Conservation (phyloP, 495 filamentous ascomycete genomes). For the Annulohypoxylon nitens region DNA sequence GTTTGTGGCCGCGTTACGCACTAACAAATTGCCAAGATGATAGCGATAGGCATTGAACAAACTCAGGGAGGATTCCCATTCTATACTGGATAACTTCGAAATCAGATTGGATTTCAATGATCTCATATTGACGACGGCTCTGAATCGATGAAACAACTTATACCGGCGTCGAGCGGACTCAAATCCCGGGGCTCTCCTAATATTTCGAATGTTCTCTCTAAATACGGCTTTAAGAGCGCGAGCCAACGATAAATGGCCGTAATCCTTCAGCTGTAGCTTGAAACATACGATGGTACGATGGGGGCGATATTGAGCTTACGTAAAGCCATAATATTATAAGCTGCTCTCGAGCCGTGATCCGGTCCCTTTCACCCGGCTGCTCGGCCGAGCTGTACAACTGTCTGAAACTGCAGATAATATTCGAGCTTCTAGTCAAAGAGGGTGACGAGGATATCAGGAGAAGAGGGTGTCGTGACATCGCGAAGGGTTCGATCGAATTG, state of each 20-base stretch:
- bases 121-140: background rate
- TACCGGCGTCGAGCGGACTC: background rate
- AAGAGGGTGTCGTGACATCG: background rate
- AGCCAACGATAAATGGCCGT: background rate
- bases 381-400: background rate
- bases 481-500: background rate
- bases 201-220: background rate
- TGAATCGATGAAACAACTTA: background rate
- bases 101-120: background rate
- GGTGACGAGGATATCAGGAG: background rate
- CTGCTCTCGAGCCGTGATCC: background rate
- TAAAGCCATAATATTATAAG: background rate
- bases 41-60: background rate
- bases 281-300: background rate
- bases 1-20: too few relatives aligned
- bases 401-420: background rate
- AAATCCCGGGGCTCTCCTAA: background rate
- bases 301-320: constrained; percentile 1
- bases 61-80: too few relatives aligned
- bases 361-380: background rate
- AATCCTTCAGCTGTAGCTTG: background rate
- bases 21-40: background rate
- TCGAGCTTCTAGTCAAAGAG: background rate
- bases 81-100: background rate
- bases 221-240: background rate